Evolutionary conservation across 108 stramenopile genomes (phyloP).

Genomic region (Chaetoceros muelleri): DNA sequence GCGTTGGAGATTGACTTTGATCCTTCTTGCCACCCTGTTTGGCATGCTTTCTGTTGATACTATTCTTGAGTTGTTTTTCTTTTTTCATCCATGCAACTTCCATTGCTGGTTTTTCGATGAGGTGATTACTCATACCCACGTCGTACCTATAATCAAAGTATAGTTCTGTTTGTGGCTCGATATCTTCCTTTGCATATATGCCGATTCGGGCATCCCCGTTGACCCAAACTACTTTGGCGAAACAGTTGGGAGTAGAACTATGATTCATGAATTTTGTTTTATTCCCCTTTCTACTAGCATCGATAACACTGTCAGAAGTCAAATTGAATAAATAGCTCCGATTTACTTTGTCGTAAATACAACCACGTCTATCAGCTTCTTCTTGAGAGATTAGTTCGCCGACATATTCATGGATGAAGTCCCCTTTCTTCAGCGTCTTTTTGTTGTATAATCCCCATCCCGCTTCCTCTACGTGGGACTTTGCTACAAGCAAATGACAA

Average conservation of each 20-base stretch:
- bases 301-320: conserved; percentile 54
- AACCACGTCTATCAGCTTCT: conserved; percentile 76
- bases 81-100: conserved; percentile 41
- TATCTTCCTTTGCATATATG: conserved; percentile 65
- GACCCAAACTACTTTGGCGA: conserved; percentile 43
- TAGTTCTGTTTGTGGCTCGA: conserved; percentile 59
- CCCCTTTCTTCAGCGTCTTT: conserved; percentile 52
- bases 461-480: conserved; percentile 44
- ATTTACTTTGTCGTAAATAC: conserved; percentile 62
- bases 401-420: conserved; percentile 74
- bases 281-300: conserved; percentile 74
- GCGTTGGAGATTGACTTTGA: no score
- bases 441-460: conserved; percentile 80
- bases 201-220: conserved; percentile 73
- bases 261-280: conserved; percentile 79
- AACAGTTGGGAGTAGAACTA: conserved; percentile 50
- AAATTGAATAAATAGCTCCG: conserved; percentile 75
- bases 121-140: conserved; percentile 37
- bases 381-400: conserved; percentile 77
- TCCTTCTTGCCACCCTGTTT: no score
- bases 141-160: conserved; percentile 57
- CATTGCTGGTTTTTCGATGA: conserved; percentile 32
- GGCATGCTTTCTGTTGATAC: not conserved
- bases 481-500: conserved; percentile 42
- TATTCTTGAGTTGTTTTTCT: not conserved